These are phyloP conservation scores for Fusarium pseudoanthophilum DNA, from an alignment of 2,329 filamentous ascomycete species.

Conservation along the genomic window DNA sequence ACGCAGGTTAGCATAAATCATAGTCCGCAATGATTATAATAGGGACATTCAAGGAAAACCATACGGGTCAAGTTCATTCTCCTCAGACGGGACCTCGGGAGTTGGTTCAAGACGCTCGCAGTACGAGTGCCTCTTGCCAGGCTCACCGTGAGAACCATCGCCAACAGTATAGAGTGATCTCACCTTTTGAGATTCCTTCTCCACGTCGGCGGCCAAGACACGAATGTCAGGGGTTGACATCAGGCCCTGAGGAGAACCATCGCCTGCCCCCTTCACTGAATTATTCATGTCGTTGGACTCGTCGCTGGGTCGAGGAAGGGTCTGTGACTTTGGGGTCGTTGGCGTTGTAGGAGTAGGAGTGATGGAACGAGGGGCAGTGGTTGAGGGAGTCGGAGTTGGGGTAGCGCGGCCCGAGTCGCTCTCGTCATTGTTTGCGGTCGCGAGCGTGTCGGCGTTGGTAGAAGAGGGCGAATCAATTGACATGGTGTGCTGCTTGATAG, in stretches of 20 bases:
- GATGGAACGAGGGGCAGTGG: slow-evolving; percentile 12
- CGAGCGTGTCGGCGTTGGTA: slow-evolving; percentile 9
- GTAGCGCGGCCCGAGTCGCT: slow-evolving; percentile 40
- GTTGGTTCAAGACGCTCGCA: slow-evolving; percentile 61
- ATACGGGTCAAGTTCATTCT: slow-evolving; percentile 66
- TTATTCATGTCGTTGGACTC: slow-evolving; percentile 40
- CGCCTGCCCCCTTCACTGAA: slow-evolving; percentile 23
- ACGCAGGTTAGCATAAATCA: slow-evolving; percentile 44
- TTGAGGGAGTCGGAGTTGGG: slow-evolving; percentile 30
- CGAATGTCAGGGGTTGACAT: slow-evolving; percentile 59
- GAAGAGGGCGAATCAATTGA: slow-evolving; percentile 20
- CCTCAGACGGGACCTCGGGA: slow-evolving; percentile 62
- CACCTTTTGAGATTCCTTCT: slow-evolving; percentile 74
- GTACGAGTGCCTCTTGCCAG: slow-evolving; percentile 60
- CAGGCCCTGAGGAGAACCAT: slow-evolving; percentile 27
- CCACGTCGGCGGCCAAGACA: slow-evolving; percentile 64
- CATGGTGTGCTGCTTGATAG: slow-evolving; percentile 22
- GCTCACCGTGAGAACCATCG: slow-evolving; percentile 64
- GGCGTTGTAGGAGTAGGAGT: slow-evolving; percentile 36
- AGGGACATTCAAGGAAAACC: slow-evolving; percentile 60
- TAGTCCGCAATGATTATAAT: slow-evolving; percentile 38
- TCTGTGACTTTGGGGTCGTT: slow-evolving; percentile 39
- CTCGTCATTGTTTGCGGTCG: slow-evolving; percentile 23
- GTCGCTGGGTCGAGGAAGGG: slow-evolving; percentile 38
- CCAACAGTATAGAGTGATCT: slow-evolving; percentile 72